Conservation (phyloP, 768 basidiomycete species). For the Melanogaster broomeanus region DNA sequence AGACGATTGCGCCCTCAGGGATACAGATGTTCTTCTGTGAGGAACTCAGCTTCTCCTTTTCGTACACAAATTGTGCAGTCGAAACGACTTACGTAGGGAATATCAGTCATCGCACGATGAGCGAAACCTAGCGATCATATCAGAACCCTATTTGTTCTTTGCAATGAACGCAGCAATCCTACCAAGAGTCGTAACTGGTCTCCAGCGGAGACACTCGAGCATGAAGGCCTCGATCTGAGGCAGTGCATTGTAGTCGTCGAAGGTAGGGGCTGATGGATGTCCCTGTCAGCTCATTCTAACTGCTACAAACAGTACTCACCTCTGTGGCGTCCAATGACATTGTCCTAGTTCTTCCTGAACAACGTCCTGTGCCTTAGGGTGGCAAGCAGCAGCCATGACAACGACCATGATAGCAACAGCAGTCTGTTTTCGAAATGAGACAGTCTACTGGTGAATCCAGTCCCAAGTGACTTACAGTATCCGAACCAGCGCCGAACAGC, state of each 20-base stretch:
- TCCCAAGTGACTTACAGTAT: slow-evolving; percentile 43
- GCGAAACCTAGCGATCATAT: slow-evolving; percentile 46
- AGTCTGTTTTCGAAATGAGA: slow-evolving; percentile 32
- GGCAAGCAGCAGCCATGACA: slow-evolving; percentile 59
- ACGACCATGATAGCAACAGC: slow-evolving; percentile 57
- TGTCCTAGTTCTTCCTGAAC: slow-evolving; percentile 60
- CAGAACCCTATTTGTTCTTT: background rate
- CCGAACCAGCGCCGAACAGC: slow-evolving; percentile 68
- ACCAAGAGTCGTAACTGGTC: slow-evolving; percentile 39
- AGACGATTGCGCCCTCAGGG: slow-evolving; percentile 37
- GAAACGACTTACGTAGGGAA: slow-evolving; percentile 55
- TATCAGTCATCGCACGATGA: slow-evolving; percentile 64
- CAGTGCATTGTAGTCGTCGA: slow-evolving; percentile 38
- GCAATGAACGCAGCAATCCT: background rate
- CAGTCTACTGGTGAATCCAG: background rate
- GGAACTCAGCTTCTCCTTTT: background rate
- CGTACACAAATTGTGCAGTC: too few relatives aligned
- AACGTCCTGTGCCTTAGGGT: slow-evolving; percentile 49
- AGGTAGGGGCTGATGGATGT: slow-evolving; percentile 37
- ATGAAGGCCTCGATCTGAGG: slow-evolving; percentile 42
- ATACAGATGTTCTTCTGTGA: slow-evolving; percentile 37
- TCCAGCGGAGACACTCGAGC: slow-evolving; percentile 44
- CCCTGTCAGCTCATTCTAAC: background rate
- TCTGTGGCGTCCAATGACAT: slow-evolving; percentile 47
- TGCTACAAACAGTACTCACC: slow-evolving; percentile 9